Evolutionary conservation across 2,329 filamentous ascomycete species (phyloP).

Genomic region (Lachnellula suecica): DNA sequence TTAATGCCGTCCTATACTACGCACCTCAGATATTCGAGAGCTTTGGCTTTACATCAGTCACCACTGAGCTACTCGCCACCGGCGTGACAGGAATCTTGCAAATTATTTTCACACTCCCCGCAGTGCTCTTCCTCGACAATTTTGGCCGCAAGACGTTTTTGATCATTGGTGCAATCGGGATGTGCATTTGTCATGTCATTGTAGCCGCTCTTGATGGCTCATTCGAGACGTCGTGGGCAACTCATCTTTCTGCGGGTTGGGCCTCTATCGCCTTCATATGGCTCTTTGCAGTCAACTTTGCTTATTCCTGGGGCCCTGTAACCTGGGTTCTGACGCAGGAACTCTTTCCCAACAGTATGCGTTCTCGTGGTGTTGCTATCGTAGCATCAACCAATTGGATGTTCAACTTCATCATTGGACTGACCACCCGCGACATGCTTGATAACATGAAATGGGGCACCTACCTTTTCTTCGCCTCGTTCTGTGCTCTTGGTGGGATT

Average conservation of each 20-base stretch:
- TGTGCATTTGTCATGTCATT: conserved; percentile 62
- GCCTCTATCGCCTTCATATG: conserved; percentile 36
- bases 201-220: conserved; percentile 42
- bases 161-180: conserved; percentile 63
- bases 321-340: conserved; percentile 38
- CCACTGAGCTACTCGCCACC: conserved; percentile 59
- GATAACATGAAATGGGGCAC: conserved; percentile 46
- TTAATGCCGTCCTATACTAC: conserved; percentile 41
- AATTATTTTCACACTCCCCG: conserved; percentile 63
- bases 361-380: conserved; percentile 41
- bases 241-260: conserved; percentile 39
- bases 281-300: conserved; percentile 33
- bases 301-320: conserved; percentile 34
- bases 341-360: conserved; percentile 39
- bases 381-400: conserved; percentile 43
- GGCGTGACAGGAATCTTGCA: conserved; percentile 70
- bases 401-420: conserved; percentile 47
- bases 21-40: conserved; percentile 54
- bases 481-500: conserved; percentile 44
- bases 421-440: conserved; percentile 44
- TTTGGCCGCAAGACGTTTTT: conserved; percentile 62
- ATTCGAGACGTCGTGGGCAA: conserved; percentile 37
- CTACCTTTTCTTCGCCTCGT: conserved; percentile 55
- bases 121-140: conserved; percentile 65
- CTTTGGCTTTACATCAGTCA: conserved; percentile 41